Evolutionary conservation across 176 grass and related monocot genomes (phyloP).

Genomic region (Elymus sibiricus): DNA sequence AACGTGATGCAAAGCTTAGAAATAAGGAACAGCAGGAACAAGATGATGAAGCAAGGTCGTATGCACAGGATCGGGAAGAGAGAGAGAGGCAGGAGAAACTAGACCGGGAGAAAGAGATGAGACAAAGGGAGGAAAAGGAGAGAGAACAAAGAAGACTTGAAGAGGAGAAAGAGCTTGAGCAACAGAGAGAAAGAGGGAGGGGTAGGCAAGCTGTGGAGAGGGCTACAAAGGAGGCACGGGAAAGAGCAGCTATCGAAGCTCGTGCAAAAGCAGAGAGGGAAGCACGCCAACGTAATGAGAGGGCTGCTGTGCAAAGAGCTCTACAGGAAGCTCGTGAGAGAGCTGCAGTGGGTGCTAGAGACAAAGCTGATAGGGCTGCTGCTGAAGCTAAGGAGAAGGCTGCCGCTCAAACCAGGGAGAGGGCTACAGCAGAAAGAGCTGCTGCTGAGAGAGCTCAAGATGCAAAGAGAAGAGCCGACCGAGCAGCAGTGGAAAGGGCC

Average conservation of each 20-base stretch:
- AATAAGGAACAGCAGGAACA: conserved; percentile 51
- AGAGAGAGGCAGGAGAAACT: conserved; percentile 47
- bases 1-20: conserved; percentile 61
- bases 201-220: conserved; percentile 71
- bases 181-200: conserved; percentile 60
- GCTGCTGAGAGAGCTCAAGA: conserved; percentile 79
- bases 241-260: conserved; percentile 77
- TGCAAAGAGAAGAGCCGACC: conserved; percentile 61
- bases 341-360: conserved; percentile 59
- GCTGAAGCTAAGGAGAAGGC: conserved; percentile 50
- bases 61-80: conserved; percentile 41
- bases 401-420: conserved; percentile 46
- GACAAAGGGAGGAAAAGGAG: conserved; percentile 47
- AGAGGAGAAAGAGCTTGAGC: conserved; percentile 54
- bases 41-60: conserved; percentile 33
- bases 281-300: conserved; percentile 52
- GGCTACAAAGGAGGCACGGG: conserved; percentile 74
- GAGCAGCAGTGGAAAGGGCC: conserved; percentile 64
- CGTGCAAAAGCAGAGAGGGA: conserved; percentile 67
- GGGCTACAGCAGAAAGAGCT: conserved; percentile 63
- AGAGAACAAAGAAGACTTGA: conserved; percentile 57
- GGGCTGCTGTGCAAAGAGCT: conserved; percentile 69
- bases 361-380: conserved; percentile 50
- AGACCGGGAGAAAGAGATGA: conserved; percentile 44
- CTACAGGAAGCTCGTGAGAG: conserved; percentile 72